phyloP scores from a whole-genome alignment of 1,284 basidiomycete species.

The Acaromyces ingoldii region DNA sequence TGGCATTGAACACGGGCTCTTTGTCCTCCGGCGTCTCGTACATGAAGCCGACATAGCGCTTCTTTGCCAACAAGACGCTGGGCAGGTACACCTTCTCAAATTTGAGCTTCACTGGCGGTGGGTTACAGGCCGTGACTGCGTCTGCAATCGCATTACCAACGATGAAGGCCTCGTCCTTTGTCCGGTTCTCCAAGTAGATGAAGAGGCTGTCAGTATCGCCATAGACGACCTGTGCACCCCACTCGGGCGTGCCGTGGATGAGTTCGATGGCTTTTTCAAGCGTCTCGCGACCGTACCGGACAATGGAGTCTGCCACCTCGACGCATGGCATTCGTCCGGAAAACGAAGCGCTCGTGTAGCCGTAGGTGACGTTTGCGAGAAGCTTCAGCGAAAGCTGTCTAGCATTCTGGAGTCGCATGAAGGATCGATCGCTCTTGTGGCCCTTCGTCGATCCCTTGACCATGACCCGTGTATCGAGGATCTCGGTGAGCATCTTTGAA shows the following conservation, averaged over 20 bases:
- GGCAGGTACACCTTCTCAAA: conserved; percentile 98
- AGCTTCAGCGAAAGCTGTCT: conserved; percentile 43
- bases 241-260: conserved; percentile 72
- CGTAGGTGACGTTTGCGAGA: conserved; percentile 60
- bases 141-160: conserved; percentile 90
- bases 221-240: conserved; percentile 90
- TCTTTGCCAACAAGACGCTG: conserved; percentile 89
- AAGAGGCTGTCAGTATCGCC: conserved; percentile 98
- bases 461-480: conserved; percentile 95
- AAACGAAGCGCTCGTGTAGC: conserved; percentile 86
- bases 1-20: conserved; percentile 84
- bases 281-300: conserved; percentile 90
- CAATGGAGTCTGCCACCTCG: conserved; percentile 95
- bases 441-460: conserved; percentile 91
- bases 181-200: conserved; percentile 78
- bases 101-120: conserved; percentile 86
- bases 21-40: conserved; percentile 76
- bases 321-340: conserved; percentile 97
- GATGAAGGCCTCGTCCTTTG: conserved; percentile 85
- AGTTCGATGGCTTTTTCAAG: conserved; percentile 85
- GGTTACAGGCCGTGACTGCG: conserved; percentile 77
- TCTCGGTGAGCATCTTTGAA: conserved; percentile 84
- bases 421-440: conserved; percentile 64
- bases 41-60: conserved; percentile 93
- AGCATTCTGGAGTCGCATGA: conserved; percentile 43